Base-by-base conservation (phyloP, 495 filamentous ascomycete species). In the Talaromyces adpressus region DNA sequence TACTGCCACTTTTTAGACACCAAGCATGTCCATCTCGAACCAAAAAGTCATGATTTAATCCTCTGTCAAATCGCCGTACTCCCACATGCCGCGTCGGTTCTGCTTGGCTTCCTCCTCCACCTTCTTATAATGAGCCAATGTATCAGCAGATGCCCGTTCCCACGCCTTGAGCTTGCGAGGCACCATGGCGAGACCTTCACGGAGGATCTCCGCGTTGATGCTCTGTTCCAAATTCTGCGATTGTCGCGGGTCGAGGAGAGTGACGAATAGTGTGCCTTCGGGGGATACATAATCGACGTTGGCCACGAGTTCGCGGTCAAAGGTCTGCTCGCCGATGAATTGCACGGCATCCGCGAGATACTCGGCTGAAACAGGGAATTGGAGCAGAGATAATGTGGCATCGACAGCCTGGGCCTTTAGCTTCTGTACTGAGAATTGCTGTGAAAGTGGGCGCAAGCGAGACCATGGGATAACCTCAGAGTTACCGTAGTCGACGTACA, bases 401-500 rank as follows among this genome's bases (percentile, higher is more conserved):
- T 98, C 95, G 0, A 87, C 73, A 11, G 95, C 93, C 76, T 99
- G 95, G 0, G 91, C 77, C 68, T 88, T 89, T 34, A 99, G 86
- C 73, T 87, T 91, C 73, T 89, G 85, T 16, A 82, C 74, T 12
- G 81, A 82, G 82, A 97, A 98, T 70, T 93, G 88, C 69, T 90
- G 86, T 57, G 82, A 82, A 30, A 98, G 82, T 29, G 93, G 84
- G 23, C 94, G 88, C 25, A 99, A 86, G 53, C 80, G 79, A 9
- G 85, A 85, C 91, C 92, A 98, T 3, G 92, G 87, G 39, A 93
- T 77, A 68, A 85, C 84, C 78, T 98, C 95, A 22, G 85, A 87
- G 81, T 99, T 98, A 64, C 95, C 95, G 73, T 93, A 99, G 76
- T 99, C 95, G 65, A 98, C 85, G 77, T 97, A 99, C 14, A 93